These are phyloP conservation scores for Trypanosoma rangeli DNA, from an alignment of 208 protist species.

Conservation along the genomic window DNA sequence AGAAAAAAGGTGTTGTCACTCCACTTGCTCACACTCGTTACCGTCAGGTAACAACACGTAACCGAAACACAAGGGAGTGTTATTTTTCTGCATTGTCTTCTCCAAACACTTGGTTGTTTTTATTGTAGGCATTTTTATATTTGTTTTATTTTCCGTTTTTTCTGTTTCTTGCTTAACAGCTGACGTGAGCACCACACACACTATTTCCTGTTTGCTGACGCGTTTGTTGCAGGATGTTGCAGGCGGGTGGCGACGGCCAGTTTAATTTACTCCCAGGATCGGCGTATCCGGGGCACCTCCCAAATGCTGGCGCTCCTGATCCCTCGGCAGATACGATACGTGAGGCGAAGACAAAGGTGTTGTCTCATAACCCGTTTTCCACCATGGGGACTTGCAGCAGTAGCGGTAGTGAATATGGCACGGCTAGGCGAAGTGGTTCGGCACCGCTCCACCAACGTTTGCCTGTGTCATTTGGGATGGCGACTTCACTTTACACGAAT, in stretches of 20 bases:
- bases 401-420: neutral
- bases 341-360: conserved; percentile 15
- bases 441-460: neutral
- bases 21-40: neutral
- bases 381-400: conserved; percentile 7
- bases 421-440: no score
- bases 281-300: neutral
- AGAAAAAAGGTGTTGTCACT: neutral
- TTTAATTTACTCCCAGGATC: neutral
- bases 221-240: conserved; percentile 1
- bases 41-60: neutral
- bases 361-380: conserved; percentile 26
- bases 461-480: neutral
- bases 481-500: neutral
- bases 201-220: neutral
- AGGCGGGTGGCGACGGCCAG: neutral
- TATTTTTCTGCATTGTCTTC: neutral
- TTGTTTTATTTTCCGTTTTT: neutral
- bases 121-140: neutral
- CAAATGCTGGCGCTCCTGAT: neutral
- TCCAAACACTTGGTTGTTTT: neutral
- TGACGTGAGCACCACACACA: neutral
- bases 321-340: neutral
- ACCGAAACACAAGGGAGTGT: neutral
- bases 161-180: neutral